Base-by-base conservation (phyloP, 805 yeast species). In the Ogataea minuta region DNA sequence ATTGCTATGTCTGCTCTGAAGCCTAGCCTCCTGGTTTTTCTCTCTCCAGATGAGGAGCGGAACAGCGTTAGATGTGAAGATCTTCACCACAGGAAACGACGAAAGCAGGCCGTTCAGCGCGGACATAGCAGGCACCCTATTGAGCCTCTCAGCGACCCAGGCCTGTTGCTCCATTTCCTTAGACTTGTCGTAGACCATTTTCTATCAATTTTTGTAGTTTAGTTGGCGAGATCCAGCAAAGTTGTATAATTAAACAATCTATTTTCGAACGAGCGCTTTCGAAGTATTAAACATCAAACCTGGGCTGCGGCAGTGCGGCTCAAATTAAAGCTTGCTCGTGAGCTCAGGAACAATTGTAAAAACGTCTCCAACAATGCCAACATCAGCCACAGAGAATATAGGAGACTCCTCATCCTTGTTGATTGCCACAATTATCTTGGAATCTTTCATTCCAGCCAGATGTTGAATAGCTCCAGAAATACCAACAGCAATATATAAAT, bases 401-500 rank as follows among this genome's bases (percentile, higher is more conserved):
- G 99, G 95, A 8, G 96, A 89, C 45, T 91, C 97, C 40, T 84
- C 86, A 63, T 90, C 96, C 66, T 87, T 91, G 67, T 91, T 91
- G 45, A 91, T 86, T 27, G 96, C 96, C 23, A 89, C 97, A 62
- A 91, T 88, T 24, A 81, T 79, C 68, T 89, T 91, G 29, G 96
- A 77, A 60, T 91, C 97, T 66, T 90, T 91, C 97, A 91, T 91
- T 49, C 99, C 99, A 2, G 99, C 99, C 56, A 93, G 70, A 67
- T 91, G 99, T 68, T 91, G 99, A 57, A 91, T 91, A 23, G 99
- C 99, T 46, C 99, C 99, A 14, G 95, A 84, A 42, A 93, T 78
- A 48, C 99, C 99, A 28, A 90, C 80, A 3, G 97, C 98, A 31
- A 93, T 66, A 62, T 93, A 93, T 47, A 90, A 73, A 28, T 90